A percentile compares a stretch with the other conserved stretches of the same genome.
These are phyloP conservation scores for Murraya paniculata DNA, from an alignment of 345 rosid genomes.

Conservation along the genomic window DNA sequence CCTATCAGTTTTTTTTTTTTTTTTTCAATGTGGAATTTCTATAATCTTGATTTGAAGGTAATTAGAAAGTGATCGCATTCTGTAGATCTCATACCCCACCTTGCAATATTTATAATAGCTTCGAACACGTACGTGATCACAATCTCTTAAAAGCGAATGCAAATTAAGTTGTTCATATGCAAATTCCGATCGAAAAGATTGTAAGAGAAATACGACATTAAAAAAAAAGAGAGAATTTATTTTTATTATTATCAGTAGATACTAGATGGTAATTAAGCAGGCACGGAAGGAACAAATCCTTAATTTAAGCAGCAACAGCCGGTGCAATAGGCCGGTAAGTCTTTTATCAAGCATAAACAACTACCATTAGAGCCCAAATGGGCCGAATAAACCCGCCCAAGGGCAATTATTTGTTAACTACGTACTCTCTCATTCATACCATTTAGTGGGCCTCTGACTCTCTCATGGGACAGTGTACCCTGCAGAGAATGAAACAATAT, in stretches of 20 bases:
- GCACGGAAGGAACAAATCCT: neutral
- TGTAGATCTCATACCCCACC: neutral
- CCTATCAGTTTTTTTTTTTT: no score
- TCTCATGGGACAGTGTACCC: constrained; percentile 41
- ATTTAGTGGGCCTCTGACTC: neutral
- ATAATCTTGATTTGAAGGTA: neutral
- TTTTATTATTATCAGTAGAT: neutral
- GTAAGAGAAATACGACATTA: neutral
- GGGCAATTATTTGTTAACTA: neutral
- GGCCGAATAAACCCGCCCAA: neutral
- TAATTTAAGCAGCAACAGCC: neutral
- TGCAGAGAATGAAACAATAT: constrained; percentile 12
- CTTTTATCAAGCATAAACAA: neutral
- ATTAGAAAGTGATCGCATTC: neutral
- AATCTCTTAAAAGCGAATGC: no score
- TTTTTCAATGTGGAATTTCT: no score
- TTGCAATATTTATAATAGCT: no score
- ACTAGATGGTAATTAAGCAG: neutral
- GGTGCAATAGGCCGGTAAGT: no score
- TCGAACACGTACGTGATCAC: no score
- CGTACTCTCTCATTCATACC: no score
- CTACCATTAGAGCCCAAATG: neutral
- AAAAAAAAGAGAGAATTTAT: neutral
- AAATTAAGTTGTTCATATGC: neutral
- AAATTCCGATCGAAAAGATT: neutral